Base-by-base conservation (phyloP, 306 rosid genomes). In the Leucaena leucocephala region DNA sequence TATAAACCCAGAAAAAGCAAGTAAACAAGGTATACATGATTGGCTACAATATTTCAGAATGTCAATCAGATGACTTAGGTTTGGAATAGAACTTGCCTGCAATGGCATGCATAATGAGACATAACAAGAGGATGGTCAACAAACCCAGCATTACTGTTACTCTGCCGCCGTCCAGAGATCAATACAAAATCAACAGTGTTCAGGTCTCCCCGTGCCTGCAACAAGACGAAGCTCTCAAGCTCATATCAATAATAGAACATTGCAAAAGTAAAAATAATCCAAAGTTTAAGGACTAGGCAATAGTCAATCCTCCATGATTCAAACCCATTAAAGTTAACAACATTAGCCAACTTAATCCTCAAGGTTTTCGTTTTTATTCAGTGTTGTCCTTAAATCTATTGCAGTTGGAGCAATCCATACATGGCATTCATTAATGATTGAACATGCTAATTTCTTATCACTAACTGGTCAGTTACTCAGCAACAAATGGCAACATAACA, bases 51-150 rank as follows among this genome's bases (percentile, higher is more conserved):
- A 14, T 14, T 80, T 66, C 74, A 59, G 58, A 62, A 55, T 50
- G 66, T 72, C 61, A 58, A 80, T 52, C 33, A 74, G 71, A 82
- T 63, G 81, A 68, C 65, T 33, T 8, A 22, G 33, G 49, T 39
- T 69, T 27, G 67, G 68, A 68, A 52, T 45, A 81, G 68, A 81
- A 82, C 89, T 83, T 89, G 88, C 99, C 98, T 90, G 87, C 92
- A 90, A 86, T 90, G 91, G 82, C 99, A 93, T 7, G 90, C 89
- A 79, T 93, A 94, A 82, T 95, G 91, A 68, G 97, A 90, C 82
- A 89, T 82, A 48, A 95, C 87, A 78, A 43, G 84, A 12, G 93
- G 82, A 82, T 91, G 82, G 64, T 80, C 88, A 12, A 86, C 81
- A 68, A 72, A 81, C 62, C 76, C 89, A 49, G 92, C 84, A 85